Conservation (phyloP, 2,329 filamentous ascomycete genomes). For the Colletotrichum musicola region DNA sequence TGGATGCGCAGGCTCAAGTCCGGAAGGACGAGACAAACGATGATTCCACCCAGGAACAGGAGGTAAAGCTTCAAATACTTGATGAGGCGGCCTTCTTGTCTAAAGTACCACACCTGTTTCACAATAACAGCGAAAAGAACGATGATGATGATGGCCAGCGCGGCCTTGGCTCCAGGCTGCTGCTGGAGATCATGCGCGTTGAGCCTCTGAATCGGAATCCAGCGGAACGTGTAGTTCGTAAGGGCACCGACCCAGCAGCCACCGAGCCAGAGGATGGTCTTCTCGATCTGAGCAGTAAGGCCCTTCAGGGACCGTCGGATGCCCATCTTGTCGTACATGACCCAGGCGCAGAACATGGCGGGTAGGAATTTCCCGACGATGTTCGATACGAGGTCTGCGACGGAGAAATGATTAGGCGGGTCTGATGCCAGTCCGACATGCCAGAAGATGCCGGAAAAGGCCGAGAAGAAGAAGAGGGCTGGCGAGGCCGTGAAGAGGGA, state of each 20-base stretch:
- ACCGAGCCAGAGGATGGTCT: slow-evolving; percentile 90
- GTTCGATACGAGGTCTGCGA: slow-evolving; percentile 80
- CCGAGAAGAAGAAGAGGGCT: slow-evolving; percentile 84
- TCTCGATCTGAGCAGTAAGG: slow-evolving; percentile 87
- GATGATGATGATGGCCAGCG: slow-evolving; percentile 82
- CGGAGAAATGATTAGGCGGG: slow-evolving; percentile 76
- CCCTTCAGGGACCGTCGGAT: slow-evolving; percentile 78
- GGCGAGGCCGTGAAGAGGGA: slow-evolving; percentile 87
- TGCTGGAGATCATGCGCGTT: slow-evolving; percentile 89
- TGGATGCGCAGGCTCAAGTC: slow-evolving; percentile 88
- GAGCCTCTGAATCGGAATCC: slow-evolving; percentile 93
- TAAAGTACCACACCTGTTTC: slow-evolving; percentile 87
- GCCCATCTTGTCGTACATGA: slow-evolving; percentile 87
- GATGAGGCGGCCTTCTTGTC: slow-evolving; percentile 84
- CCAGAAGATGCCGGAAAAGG: slow-evolving; percentile 87
- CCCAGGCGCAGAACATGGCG: slow-evolving; percentile 87
- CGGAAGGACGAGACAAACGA: slow-evolving; percentile 79
- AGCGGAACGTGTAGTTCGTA: slow-evolving; percentile 95
- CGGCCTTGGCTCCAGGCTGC: slow-evolving; percentile 89
- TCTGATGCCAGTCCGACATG: slow-evolving; percentile 93
- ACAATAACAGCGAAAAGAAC: slow-evolving; percentile 76
- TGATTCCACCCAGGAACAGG: slow-evolving; percentile 73
- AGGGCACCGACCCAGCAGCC: slow-evolving; percentile 91
- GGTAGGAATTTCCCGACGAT: slow-evolving; percentile 87
- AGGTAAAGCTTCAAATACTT: slow-evolving; percentile 83